Conservation (phyloP, 768 basidiomycete genomes). For the Russula emetica region DNA sequence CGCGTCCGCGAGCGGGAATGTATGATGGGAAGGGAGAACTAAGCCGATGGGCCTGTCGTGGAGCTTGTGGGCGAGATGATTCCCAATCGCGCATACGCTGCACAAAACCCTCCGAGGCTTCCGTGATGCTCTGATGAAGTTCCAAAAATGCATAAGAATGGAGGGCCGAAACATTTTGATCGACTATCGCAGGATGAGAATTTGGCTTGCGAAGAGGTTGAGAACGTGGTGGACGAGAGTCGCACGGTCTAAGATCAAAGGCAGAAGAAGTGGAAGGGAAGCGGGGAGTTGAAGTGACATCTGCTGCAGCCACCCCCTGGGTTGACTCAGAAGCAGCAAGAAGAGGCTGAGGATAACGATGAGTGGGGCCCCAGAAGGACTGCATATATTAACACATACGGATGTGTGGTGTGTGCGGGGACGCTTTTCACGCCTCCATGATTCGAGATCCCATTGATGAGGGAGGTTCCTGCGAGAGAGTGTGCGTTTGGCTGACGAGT, state of each 20-base stretch:
- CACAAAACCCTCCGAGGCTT: slow-evolving; percentile 64
- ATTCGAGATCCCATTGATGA: slow-evolving; percentile 51
- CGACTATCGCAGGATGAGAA: slow-evolving; percentile 8
- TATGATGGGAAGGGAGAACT: slow-evolving; percentile 30
- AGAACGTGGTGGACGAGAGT: slow-evolving; percentile 13
- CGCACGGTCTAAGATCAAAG: slow-evolving; percentile 32
- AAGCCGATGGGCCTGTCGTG: slow-evolving; percentile 38
- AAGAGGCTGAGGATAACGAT: slow-evolving; percentile 9
- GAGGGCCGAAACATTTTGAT: slow-evolving; percentile 41
- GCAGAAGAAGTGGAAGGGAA: slow-evolving; percentile 35
- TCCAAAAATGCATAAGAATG: slow-evolving; percentile 64
- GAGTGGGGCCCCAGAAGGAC: slow-evolving; percentile 5
- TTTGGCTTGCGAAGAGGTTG: slow-evolving; percentile 6
- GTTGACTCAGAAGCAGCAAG: slow-evolving; percentile 3
- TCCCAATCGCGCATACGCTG: slow-evolving; percentile 74
- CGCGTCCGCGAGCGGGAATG: slow-evolving; percentile 10
- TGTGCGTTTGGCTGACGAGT: slow-evolving; percentile 47
- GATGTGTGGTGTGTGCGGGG: slow-evolving; percentile 43
- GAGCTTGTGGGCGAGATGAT: slow-evolving; percentile 41
- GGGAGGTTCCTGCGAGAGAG: slow-evolving; percentile 37
- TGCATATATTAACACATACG: slow-evolving; percentile 36
- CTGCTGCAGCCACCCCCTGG: slow-evolving; percentile 7
- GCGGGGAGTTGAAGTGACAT: slow-evolving; percentile 12
- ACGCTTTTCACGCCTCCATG: slow-evolving; percentile 52
- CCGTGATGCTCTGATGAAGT: slow-evolving; percentile 55